phyloP scores from a whole-genome alignment of 1,284 basidiomycete genomes.

The Pisolithus thermaeus region DNA sequence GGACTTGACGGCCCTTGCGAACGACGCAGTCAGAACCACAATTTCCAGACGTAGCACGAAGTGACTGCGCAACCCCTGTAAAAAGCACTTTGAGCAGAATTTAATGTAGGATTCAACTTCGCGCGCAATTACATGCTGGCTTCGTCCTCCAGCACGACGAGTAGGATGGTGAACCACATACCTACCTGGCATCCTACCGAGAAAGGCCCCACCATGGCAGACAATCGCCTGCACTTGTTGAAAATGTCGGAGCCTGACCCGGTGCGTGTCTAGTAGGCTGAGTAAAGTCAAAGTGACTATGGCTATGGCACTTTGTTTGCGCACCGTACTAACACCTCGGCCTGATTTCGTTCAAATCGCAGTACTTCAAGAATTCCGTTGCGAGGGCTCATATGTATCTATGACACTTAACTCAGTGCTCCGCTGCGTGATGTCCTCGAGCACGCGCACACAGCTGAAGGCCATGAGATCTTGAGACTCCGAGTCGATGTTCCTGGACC shows the following conservation, averaged over 20 bases:
- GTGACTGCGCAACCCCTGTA: background rate
- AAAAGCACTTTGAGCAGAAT: constrained; percentile 41
- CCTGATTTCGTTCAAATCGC: constrained; percentile 38
- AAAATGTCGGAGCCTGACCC: constrained; percentile 48
- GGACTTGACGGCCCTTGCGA: constrained; percentile 57
- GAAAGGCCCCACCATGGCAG: constrained; percentile 59
- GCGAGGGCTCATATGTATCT: constrained; percentile 59
- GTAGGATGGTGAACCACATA: constrained; percentile 1
- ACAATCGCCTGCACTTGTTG: constrained; percentile 50
- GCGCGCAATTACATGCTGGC: constrained; percentile 50
- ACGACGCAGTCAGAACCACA: constrained; percentile 49
- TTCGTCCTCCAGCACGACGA: constrained; percentile 45
- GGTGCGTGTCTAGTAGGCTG: constrained; percentile 38
- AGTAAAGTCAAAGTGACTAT: background rate
- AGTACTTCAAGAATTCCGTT: constrained; percentile 51
- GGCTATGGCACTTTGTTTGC: constrained; percentile 3
- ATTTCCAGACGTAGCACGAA: constrained; percentile 34
- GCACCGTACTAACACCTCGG: constrained; percentile 34
- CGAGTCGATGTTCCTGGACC: constrained; percentile 49
- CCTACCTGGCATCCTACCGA: constrained; percentile 34
- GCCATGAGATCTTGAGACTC: constrained; percentile 43
- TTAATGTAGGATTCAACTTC: constrained; percentile 56
- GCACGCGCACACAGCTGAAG: constrained; percentile 51
- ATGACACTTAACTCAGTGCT: constrained; percentile 3
- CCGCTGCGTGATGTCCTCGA: background rate